These are phyloP conservation scores for Apiotrichum domesticum DNA, from an alignment of 1,284 basidiomycete species.

Conservation along the genomic window DNA sequence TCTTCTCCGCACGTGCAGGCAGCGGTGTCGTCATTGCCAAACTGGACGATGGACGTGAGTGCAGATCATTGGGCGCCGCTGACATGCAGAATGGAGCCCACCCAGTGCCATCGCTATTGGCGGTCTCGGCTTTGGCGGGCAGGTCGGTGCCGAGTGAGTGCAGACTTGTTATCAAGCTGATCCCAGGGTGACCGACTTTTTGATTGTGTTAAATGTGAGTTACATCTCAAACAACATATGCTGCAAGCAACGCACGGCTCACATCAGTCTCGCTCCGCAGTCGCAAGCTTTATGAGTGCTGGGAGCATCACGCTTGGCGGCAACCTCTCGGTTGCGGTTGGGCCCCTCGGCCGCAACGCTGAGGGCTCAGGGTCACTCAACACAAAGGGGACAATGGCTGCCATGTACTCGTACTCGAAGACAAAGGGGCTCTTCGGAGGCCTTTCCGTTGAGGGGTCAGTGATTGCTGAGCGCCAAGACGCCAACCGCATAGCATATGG, in stretches of 20 bases:
- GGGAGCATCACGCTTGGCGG: constrained; percentile 62
- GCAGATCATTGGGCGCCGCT: not conserved
- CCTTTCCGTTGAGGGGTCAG: constrained; percentile 81
- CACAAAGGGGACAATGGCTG: constrained; percentile 79
- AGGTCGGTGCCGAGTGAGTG: constrained; percentile 51
- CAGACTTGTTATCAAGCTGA: too few relatives aligned
- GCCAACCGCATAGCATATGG: constrained; percentile 76
- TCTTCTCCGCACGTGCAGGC: constrained; percentile 63
- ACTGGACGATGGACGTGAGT: constrained; percentile 73
- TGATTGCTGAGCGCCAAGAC: constrained; percentile 91
- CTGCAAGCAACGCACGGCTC: constrained; percentile 1
- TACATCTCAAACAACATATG: not conserved
- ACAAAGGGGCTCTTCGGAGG: constrained; percentile 82
- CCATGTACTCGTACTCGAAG: constrained; percentile 96
- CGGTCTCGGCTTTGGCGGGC: constrained; percentile 82
- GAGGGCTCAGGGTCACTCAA: constrained; percentile 85
- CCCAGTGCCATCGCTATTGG: constrained; percentile 94
- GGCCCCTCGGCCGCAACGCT: constrained; percentile 88
- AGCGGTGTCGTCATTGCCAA: constrained; percentile 87
- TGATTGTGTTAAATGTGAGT: constrained; percentile 77
- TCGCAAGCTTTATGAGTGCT: constrained; percentile 89
- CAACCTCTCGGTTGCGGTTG: constrained; percentile 62
- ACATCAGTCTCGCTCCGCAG: constrained; percentile 46
- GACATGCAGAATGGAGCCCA: constrained; percentile 71
- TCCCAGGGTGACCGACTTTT: constrained; percentile 75